Base-by-base conservation (phyloP, 176 grass and related monocot genomes). In the Calamus simplicifolius region DNA sequence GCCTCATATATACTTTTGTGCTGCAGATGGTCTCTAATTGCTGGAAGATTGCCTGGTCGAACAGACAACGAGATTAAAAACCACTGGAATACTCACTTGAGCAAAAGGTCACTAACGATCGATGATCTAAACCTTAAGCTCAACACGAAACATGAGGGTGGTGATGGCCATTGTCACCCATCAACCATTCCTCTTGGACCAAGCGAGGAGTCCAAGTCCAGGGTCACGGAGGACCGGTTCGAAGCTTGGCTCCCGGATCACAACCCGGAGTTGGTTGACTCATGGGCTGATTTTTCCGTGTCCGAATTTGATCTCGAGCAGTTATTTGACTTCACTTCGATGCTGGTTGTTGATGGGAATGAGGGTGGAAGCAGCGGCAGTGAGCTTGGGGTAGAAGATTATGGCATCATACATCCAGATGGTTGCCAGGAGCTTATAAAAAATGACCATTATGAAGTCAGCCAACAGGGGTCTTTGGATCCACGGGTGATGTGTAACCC, bases 1-100 rank as follows among this genome's bases (percentile, higher is more conserved):
- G 12, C 35, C 10, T 43, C 2, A 1, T 12, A 13, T n/a, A n/a
- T n/a, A n/a, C n/a, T 8, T 13, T 10, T 29, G 49, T 19, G 21
- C 23, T 63, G 16, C 16, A 79, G 77, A 27, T 79, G 77, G 77
- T 79, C 77, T 35, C 61, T 79, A 0, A 79, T 79, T 56, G 77
- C 77, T 38, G 69, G 69, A 53, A 29, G 77, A 55, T 52, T 79
- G 51, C 77, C 77, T 4, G 77, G 77, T 18, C 77, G 77, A 67
- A 79, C 77, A 15, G 77, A 79, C 77, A 79, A 79, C 38, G 77
- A 79, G 61, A 73, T 79, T 50, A 79, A 79, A 27, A 79, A 79
- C 19, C 77, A 79, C 53, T 79, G 77, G 77, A 79, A 79, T 79
- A 79, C 69, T 79, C 77, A 79, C 69, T 79, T 79, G 77, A 73